A percentile compares a stretch with the other conserved stretches of the same genome.
phyloP scores from a whole-genome alignment of 805 yeast genomes.

The Saccharomycopsis olivae region DNA sequence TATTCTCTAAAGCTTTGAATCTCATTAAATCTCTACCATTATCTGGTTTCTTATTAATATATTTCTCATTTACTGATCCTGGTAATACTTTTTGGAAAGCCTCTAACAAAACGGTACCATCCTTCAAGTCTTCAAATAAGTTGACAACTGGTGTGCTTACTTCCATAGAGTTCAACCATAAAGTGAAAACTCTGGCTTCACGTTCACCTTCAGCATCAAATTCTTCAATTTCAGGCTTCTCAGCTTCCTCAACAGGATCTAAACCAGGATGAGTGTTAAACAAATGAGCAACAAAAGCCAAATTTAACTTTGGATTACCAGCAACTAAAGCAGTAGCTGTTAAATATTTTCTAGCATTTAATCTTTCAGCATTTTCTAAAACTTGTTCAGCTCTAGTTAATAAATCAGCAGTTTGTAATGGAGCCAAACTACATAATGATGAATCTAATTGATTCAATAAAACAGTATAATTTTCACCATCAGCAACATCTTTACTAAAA shows the following conservation, averaged over 20 bases:
- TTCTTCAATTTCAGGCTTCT: conserved; percentile 90
- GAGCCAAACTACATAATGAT: conserved; percentile 66
- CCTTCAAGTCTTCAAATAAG: conserved; percentile 88
- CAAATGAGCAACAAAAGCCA: conserved; percentile 94
- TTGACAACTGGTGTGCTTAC: conserved; percentile 92
- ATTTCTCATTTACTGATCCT: conserved; percentile 71
- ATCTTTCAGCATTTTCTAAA: conserved; percentile 75
- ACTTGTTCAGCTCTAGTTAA: conserved; percentile 81
- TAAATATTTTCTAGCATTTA: conserved; percentile 87
- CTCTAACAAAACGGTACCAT: conserved; percentile 79
- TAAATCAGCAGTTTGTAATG: conserved; percentile 69
- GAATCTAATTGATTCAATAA: conserved; percentile 84
- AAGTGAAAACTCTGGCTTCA: conserved; percentile 95
- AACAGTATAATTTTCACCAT: conserved; percentile 92
- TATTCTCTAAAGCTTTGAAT: conserved; percentile 92
- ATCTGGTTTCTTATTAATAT: conserved; percentile 75
- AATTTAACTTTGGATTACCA: conserved; percentile 92
- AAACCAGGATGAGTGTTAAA: conserved; percentile 96
- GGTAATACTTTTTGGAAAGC: conserved; percentile 96
- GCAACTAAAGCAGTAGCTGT: conserved; percentile 89
- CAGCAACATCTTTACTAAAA: conserved; percentile 79
- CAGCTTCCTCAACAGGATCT: conserved; percentile 87
- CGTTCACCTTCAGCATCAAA: conserved; percentile 99
- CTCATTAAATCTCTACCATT: conserved; percentile 69
- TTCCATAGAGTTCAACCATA: conserved; percentile 94